Evolutionary conservation across 2,329 filamentous ascomycete genomes (phyloP).

Genomic region (Fonsecaea erecta): DNA sequence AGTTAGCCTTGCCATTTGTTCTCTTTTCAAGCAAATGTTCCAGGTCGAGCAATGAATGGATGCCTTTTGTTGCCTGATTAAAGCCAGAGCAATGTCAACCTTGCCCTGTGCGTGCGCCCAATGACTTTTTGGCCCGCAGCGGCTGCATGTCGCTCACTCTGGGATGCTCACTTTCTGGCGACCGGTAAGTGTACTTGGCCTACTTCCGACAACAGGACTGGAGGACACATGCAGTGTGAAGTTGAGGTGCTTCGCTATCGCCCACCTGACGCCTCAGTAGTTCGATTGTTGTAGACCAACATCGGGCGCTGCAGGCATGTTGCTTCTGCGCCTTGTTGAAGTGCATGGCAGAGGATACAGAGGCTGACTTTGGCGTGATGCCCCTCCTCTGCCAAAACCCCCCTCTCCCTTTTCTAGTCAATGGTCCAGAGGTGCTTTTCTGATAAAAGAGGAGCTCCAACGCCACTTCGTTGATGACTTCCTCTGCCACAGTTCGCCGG

Average conservation of each 20-base stretch:
- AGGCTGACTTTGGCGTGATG: not conserved
- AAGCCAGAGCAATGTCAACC: not conserved
- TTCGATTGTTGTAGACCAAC: not conserved
- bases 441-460: not conserved
- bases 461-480: not conserved
- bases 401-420: not conserved
- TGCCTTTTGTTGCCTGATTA: not conserved
- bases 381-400: not conserved
- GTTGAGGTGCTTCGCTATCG: not conserved
- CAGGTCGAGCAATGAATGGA: not conserved
- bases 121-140: not conserved
- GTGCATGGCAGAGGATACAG: not conserved
- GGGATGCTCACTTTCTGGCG: not conserved
- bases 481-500: not conserved
- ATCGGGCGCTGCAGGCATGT: not conserved
- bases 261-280: not conserved
- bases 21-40: not conserved
- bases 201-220: not conserved
- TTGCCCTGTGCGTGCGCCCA: not conserved
- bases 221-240: not conserved
- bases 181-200: not conserved
- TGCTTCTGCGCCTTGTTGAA: not conserved
- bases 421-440: not conserved
- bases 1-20: not conserved
- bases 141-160: not conserved